Evolutionary conservation across 495 filamentous ascomycete species (phyloP).

Genomic region (Trichocladium antarcticum): DNA sequence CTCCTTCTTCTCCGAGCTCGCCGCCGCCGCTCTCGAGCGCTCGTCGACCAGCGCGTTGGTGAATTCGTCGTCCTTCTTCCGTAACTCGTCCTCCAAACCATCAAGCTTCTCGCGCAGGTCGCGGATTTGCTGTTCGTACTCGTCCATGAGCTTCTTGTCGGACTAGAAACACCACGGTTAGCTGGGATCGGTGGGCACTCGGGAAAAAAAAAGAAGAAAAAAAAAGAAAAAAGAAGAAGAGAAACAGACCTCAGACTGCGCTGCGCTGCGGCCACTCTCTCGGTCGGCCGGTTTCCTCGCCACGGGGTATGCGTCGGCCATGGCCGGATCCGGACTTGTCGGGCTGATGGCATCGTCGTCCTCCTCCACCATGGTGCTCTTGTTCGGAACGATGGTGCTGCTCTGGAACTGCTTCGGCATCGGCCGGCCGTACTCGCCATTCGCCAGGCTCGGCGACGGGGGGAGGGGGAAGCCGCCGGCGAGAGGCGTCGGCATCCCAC

Average conservation of each 20-base stretch:
- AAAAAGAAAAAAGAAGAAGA: too few relatives aligned
- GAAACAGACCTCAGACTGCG: slow-evolving; percentile 41
- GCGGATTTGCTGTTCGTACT: slow-evolving; percentile 66
- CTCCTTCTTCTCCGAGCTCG: slow-evolving; percentile 51
- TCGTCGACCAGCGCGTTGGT: slow-evolving; percentile 32
- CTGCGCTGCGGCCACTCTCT: slow-evolving; percentile 46
- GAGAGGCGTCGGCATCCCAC: slow-evolving; percentile 21
- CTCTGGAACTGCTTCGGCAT: slow-evolving; percentile 85
- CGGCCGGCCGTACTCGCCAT: slow-evolving; percentile 42
- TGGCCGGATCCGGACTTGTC: slow-evolving; percentile 36
- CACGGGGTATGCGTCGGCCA: slow-evolving; percentile 53
- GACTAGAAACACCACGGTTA: slow-evolving; percentile 27
- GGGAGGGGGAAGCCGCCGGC: slow-evolving; percentile 38
- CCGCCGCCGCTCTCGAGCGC: slow-evolving; percentile 31
- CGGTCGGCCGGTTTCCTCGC: slow-evolving; percentile 40
- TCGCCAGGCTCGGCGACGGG: slow-evolving; percentile 32
- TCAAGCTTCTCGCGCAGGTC: slow-evolving; percentile 64
- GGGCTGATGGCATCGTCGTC: slow-evolving; percentile 55
- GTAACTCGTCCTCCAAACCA: slow-evolving; percentile 51
- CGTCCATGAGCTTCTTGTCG: slow-evolving; percentile 60
- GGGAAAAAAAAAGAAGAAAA: too few relatives aligned
- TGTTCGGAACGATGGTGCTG: slow-evolving; percentile 93
- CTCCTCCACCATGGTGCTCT: slow-evolving; percentile 96
- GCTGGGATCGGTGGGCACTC: background rate
- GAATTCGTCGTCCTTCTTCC: slow-evolving; percentile 41